A percentile compares a stretch with the other conserved stretches of the same genome.
Conservation (phyloP, 805 yeast genomes). For the Candida incommunis region DNA sequence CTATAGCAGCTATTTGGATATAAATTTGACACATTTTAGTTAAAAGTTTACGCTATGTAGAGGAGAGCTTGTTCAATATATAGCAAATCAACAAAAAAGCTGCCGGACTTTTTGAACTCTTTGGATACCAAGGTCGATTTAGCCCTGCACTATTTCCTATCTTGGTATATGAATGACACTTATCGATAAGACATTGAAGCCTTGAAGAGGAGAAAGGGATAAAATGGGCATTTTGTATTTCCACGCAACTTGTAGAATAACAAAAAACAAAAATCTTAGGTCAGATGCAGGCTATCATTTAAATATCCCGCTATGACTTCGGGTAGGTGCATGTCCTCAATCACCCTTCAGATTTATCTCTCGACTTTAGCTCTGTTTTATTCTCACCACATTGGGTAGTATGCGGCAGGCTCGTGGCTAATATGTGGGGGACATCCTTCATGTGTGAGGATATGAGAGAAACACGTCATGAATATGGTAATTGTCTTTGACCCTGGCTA, state of each 20-base stretch:
- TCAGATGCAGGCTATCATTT: too few relatives aligned
- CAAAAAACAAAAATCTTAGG: too few relatives aligned
- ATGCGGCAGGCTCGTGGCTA: background rate
- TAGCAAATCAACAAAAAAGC: background rate
- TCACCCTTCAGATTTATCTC: background rate
- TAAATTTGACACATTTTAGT: background rate
- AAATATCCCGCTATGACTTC: too few relatives aligned
- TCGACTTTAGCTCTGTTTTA: background rate
- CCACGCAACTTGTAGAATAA: too few relatives aligned
- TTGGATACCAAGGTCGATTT: background rate
- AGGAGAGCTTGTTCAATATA: background rate
- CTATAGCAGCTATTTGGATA: background rate
- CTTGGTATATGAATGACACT: background rate
- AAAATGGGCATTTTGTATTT: background rate
- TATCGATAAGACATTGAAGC: background rate
- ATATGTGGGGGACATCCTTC: too few relatives aligned
- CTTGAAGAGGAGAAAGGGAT: background rate
- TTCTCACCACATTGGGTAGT: background rate
- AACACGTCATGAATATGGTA: too few relatives aligned
- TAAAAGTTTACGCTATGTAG: background rate
- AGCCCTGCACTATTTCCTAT: background rate
- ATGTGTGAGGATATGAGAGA: too few relatives aligned
- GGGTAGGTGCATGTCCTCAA: background rate
- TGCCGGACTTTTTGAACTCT: background rate
- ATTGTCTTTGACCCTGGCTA: background rate